Evolutionary conservation across 164 flowering plant genomes (phyloP), one percentile per base, ranked within the genome.

Genomic region (Chloranthus sessilifolius): DNA sequence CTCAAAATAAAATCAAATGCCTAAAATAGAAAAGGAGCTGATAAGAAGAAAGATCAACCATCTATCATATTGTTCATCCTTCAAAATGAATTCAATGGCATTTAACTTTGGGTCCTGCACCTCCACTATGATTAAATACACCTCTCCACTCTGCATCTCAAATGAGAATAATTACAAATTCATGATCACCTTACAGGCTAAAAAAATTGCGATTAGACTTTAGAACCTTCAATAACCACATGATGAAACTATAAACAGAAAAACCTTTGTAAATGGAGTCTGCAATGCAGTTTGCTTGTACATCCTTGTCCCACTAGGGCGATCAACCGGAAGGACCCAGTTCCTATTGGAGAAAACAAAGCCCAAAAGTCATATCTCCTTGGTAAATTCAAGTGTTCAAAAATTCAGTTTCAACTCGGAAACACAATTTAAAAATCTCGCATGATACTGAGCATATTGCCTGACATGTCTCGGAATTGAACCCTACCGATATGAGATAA

Each of bases 21-120:
- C 5, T 14, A 20, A 9, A 20, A 41, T 30, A 44, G 7, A 30
- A 50, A 8, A 43, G 34, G 23, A 53, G 31, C 25, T 43, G 24
- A 8, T 42, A 7, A 39, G 45, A n/a, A 15, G 30, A 42, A 38
- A 53, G 37, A 61, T 63, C 31, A 44, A 70, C 75, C 78, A 74
- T 70, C 56, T 74, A 33, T 70, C 59, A 19, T 47, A 59, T 26
- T 52, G 50, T 16, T 62, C 66, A 59, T 74, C 75, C 28, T 70
- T 73, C 55, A 73, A 52, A 43, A 70, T 63, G 64, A 73, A 73
- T 56, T 73, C 74, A 26, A 73, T 61, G 30, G 74, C 74, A 16
- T 52, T 55, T 23, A 70, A 44, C 39, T 64, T 63, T 9, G 70
- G 72, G 58, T 73, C 78, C 43, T 57, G 48, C 44, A 73, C 36